phyloP scores from a whole-genome alignment of 805 yeast species.

The Myxozyma sirexii region DNA sequence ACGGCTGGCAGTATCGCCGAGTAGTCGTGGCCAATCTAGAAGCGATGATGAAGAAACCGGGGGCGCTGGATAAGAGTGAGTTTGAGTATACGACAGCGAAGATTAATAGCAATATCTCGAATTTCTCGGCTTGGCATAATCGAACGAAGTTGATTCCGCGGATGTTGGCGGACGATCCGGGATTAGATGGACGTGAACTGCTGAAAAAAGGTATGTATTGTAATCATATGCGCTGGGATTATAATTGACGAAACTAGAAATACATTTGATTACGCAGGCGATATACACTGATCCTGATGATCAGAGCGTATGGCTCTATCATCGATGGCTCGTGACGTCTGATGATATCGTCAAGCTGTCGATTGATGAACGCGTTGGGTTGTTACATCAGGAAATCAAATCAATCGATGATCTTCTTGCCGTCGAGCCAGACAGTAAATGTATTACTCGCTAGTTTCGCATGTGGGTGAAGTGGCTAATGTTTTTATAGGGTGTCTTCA shows the following conservation, averaged over 20 bases:
- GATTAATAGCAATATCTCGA: conserved; percentile 82
- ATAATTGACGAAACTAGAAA: too few species aligned
- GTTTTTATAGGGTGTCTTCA: conserved; percentile 60
- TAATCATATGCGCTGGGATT: too few species aligned
- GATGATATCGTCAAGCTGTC: conserved; percentile 40
- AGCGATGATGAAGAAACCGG: conserved; percentile 30
- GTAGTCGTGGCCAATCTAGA: conserved; percentile 54
- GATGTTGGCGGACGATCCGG: conserved; percentile 45
- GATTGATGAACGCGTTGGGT: conserved; percentile 42
- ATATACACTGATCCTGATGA: conserved; percentile 92
- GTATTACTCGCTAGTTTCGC: conserved; percentile 37
- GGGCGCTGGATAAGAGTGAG: conserved; percentile 52
- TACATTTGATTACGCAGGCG: conserved; percentile 74
- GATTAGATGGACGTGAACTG: conserved; percentile 34
- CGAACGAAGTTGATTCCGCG: conserved; percentile 68
- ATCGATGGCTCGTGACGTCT: conserved; percentile 68
- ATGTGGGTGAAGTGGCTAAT: neutral
- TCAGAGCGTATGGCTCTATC: conserved; percentile 88
- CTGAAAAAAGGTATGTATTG: conserved; percentile 11
- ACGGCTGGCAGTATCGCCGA: conserved; percentile 95
- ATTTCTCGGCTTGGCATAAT: conserved; percentile 96
- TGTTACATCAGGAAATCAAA: conserved; percentile 52
- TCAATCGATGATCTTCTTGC: conserved; percentile 65
- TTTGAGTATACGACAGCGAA: conserved; percentile 74
- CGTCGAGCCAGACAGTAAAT: conserved; percentile 69